Evolutionary conservation across 208 protist genomes (phyloP), one percentile per base, ranked within the genome.

Genomic region (Acanthamoeba royreba): DNA sequence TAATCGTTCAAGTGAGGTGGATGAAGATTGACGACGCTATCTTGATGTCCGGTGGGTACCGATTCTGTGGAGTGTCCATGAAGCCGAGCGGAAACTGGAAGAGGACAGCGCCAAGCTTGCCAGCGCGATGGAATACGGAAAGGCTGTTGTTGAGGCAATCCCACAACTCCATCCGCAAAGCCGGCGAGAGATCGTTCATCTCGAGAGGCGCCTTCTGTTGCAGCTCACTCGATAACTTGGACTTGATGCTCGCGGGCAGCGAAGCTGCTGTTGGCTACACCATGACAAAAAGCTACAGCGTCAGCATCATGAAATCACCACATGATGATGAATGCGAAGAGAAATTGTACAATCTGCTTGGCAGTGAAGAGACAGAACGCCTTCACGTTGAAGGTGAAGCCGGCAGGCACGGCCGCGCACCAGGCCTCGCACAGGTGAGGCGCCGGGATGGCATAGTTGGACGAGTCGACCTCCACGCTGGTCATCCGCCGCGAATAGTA

Each of bases 361-460:
- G 69, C 69, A 28, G 86, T 92, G 35, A 92, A 92, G 42, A 92
- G 35, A 19, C 35, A 66, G 31, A 92, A 92, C n/a, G 86, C 86
- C 43, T 92, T 92, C 53, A 92, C 61, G 46, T 92, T 45, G 86
- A 92, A 92, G 28, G 33, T 46, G 61, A 92, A 92, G 42, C 61
- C 58, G 22, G 9, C 7, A 25, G 86, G 86, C 5, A 53, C 46
- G 43, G 86, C 86, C 5, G 22, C 22, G 7, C 31, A 25, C 86
- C 86, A 92, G 28, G 86, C 31, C 40, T 92, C 55, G 55, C 86
- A 92, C 7, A 66, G 55, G 35, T 92, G 55, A 7, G 40, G 61
- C n/a, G 86, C 55, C 5, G 86, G 86, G 52, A 92, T 92, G 86
- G 86, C 86, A 31, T 92, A 92, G 55, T 92, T 92, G 52, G 55